These are phyloP conservation scores for Podospora tetraspora DNA, from an alignment of 495 filamentous ascomycete genomes.

Conservation along the genomic window DNA sequence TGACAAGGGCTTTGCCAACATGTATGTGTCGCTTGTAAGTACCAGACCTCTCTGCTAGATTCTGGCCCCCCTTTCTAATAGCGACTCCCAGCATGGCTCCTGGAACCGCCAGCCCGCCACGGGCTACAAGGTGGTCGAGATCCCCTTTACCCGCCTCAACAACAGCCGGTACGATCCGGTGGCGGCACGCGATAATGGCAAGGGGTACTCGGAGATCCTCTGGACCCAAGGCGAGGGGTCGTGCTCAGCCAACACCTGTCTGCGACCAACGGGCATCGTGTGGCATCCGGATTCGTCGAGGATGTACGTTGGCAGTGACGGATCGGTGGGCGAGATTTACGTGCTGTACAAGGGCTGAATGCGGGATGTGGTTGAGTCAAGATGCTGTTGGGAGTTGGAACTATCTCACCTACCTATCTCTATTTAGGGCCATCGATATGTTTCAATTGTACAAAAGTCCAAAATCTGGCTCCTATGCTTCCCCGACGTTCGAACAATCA, in stretches of 20 bases:
- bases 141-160: constrained; percentile 41
- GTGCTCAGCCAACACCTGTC: constrained; percentile 20
- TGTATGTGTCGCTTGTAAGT: constrained; percentile 46
- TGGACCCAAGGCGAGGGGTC: constrained; percentile 21
- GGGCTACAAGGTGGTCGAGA: constrained; percentile 49
- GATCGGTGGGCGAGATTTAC: constrained; percentile 14
- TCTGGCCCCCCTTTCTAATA: background rate
- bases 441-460: background rate
- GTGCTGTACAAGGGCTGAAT: constrained; percentile 14
- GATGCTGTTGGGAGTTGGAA: background rate
- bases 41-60: background rate
- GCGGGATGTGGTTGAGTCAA: background rate
- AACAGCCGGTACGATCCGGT: constrained; percentile 32
- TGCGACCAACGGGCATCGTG: constrained; percentile 26
- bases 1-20: constrained; percentile 37
- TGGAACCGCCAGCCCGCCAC: constrained; percentile 49
- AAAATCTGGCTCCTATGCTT: too few relatives aligned
- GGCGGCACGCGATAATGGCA: constrained; percentile 23
- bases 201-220: constrained; percentile 33
- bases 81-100: constrained; percentile 40
- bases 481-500: too few relatives aligned
- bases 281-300: constrained; percentile 30
- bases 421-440: background rate
- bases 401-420: background rate
- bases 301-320: constrained; percentile 33